phyloP scores from a whole-genome alignment of 768 basidiomycete species.

The Collybia nuda region DNA sequence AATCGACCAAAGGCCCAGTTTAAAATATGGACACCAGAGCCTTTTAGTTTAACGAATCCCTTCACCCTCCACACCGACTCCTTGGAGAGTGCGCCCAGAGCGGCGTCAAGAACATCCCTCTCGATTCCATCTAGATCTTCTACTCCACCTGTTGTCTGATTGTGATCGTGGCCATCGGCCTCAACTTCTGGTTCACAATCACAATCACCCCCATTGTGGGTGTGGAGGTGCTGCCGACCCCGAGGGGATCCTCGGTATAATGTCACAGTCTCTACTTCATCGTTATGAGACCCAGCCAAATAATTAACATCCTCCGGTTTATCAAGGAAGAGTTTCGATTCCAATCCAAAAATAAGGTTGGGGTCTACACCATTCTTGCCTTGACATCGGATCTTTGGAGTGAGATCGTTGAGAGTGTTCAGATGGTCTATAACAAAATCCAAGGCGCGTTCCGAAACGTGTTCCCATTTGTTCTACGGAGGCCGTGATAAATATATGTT shows the following conservation, averaged over 20 bases:
- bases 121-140: constrained; percentile 23
- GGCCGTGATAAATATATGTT: constrained; percentile 1
- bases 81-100: constrained; percentile 56
- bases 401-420: constrained; percentile 84
- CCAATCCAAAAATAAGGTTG: constrained; percentile 82
- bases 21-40: constrained; percentile 50
- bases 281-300: constrained; percentile 48
- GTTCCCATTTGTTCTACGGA: constrained; percentile 86
- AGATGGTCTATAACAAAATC: constrained; percentile 88
- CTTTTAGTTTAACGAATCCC: constrained; percentile 68
- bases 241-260: constrained; percentile 45
- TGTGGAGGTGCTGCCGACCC: constrained; percentile 17
- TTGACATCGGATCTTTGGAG: constrained; percentile 78
- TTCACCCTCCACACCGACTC: constrained; percentile 83
- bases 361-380: constrained; percentile 72
- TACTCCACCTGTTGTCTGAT: background rate
- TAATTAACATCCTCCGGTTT: constrained; percentile 16
- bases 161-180: constrained; percentile 2
- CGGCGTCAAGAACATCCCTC: constrained; percentile 37
- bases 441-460: constrained; percentile 72
- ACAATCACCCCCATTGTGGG: constrained; percentile 15
- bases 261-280: constrained; percentile 85
- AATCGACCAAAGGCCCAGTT: constrained; percentile 96
- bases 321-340: constrained; percentile 70
- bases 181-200: constrained; percentile 10